phyloP scores from a whole-genome alignment of 2,329 filamentous ascomycete genomes.

The Fusarium tricinctum region DNA sequence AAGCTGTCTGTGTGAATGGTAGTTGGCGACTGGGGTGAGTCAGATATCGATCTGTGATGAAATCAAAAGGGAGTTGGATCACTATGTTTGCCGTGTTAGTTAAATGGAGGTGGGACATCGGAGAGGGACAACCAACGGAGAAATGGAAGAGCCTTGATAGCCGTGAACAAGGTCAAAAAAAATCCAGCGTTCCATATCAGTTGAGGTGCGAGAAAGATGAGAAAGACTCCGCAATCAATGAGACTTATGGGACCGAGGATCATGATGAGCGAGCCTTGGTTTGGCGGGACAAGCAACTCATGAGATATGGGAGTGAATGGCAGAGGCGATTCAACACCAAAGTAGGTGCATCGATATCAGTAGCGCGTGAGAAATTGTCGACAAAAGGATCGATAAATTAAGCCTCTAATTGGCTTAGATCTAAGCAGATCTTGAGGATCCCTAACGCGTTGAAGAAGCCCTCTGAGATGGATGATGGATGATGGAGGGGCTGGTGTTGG shows the following conservation, averaged over 20 bases:
- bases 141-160: conserved; percentile 76
- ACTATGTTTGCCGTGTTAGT: conserved; percentile 46
- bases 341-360: conserved; percentile 1
- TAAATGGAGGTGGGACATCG: not conserved
- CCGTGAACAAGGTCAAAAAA: conserved; percentile 69
- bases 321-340: not conserved
- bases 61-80: conserved; percentile 49
- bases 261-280: conserved; percentile 63
- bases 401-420: conserved; percentile 13
- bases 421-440: conserved; percentile 16
- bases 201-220: conserved; percentile 78
- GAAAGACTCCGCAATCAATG: conserved; percentile 81
- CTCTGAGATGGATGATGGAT: conserved; percentile 22
- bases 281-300: conserved; percentile 20
- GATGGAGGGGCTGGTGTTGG: conserved; percentile 40
- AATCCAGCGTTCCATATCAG: conserved; percentile 77
- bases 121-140: conserved; percentile 65
- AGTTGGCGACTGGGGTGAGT: conserved; percentile 55
- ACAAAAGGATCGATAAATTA: not conserved
- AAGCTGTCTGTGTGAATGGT: conserved; percentile 77
- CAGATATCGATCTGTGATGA: conserved; percentile 53
- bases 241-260: conserved; percentile 81
- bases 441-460: conserved; percentile 37
- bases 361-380: not conserved
- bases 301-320: conserved; percentile 18